Conservation (phyloP, 1,139 yeast species). For the Kazachstania sp. region DNA sequence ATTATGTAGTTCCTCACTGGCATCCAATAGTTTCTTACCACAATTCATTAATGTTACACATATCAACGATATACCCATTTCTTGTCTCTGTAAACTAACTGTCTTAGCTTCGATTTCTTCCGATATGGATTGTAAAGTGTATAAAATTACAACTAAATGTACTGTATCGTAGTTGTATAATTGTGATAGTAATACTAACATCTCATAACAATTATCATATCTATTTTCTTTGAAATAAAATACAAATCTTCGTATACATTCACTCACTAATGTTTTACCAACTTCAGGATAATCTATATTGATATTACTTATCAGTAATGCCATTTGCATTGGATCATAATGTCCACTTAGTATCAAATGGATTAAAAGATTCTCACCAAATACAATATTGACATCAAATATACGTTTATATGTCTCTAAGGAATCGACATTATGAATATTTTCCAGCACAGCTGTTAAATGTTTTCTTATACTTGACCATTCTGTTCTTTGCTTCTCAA, state of each 20-base stretch:
- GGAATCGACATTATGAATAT: neutral
- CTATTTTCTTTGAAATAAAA: slow-evolving; percentile 45
- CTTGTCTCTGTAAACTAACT: slow-evolving; percentile 43
- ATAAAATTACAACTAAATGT: slow-evolving; percentile 55
- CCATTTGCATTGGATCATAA: slow-evolving; percentile 36
- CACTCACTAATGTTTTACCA: slow-evolving; percentile 48
- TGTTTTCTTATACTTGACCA: slow-evolving; percentile 3
- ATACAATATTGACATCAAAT: slow-evolving; percentile 15
- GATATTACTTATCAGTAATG: slow-evolving; percentile 50
- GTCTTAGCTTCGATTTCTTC: slow-evolving; percentile 1
- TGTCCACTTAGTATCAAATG: slow-evolving; percentile 4
- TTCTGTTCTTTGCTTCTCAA: neutral
- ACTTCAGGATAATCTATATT: slow-evolving; percentile 64
- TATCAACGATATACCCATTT: slow-evolving; percentile 41
- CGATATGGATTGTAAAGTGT: slow-evolving; percentile 48
- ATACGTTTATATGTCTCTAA: neutral
- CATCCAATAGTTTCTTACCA: slow-evolving; percentile 40
- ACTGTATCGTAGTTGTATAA: slow-evolving; percentile 58
- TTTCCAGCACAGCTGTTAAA: neutral
- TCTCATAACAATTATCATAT: slow-evolving; percentile 36
- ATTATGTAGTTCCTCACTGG: slow-evolving; percentile 38
- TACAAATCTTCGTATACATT: slow-evolving; percentile 55
- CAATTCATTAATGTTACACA: slow-evolving; percentile 38
- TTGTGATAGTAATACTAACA: slow-evolving; percentile 49
- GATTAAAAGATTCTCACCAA: slow-evolving; percentile 12